These are phyloP conservation scores for Gnaphalium uliginosum DNA, from an alignment of 129 eudicot genomes.

Conservation along the genomic window DNA sequence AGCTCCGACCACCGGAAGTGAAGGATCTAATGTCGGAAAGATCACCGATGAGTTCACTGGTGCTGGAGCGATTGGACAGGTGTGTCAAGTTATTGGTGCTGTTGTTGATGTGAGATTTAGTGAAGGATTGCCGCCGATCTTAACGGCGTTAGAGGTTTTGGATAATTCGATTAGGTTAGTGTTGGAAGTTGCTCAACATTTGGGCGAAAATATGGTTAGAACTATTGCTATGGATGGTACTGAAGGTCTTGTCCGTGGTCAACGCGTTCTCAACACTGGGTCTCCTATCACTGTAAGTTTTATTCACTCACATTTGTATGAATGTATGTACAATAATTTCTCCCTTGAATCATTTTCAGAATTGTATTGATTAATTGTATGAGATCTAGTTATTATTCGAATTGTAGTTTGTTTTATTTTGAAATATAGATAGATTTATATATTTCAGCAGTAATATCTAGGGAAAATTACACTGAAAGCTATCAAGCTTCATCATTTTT, in stretches of 20 bases:
- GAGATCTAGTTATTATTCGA: not conserved
- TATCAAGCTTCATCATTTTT: too few relatives aligned
- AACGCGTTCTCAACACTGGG: constrained; percentile 85
- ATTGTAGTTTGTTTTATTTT: not conserved
- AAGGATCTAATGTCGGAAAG: constrained; percentile 45
- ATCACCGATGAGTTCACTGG: constrained; percentile 93
- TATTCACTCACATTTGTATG: not conserved
- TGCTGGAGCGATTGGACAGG: constrained; percentile 83
- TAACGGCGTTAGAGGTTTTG: constrained; percentile 90
- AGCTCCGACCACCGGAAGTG: constrained; percentile 12
- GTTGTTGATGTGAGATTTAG: constrained; percentile 93
- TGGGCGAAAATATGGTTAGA: constrained; percentile 92
- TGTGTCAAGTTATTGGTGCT: constrained; percentile 98
- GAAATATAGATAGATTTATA: not conserved
- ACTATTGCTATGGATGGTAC: constrained; percentile 99
- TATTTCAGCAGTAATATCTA: not conserved
- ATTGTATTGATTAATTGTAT: not conserved
- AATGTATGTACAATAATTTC: constrained; percentile 13
- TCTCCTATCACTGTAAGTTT: constrained; percentile 89
- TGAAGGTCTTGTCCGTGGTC: constrained; percentile 96
- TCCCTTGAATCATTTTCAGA: not conserved
- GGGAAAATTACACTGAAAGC: not conserved
- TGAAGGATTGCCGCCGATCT: constrained; percentile 91
- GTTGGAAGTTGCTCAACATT: constrained; percentile 90
- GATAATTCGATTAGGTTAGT: constrained; percentile 81